A percentile compares a stretch with the other conserved stretches of the same genome.
Conservation (phyloP, 495 filamentous ascomycete species). For the Cercophora samala region DNA sequence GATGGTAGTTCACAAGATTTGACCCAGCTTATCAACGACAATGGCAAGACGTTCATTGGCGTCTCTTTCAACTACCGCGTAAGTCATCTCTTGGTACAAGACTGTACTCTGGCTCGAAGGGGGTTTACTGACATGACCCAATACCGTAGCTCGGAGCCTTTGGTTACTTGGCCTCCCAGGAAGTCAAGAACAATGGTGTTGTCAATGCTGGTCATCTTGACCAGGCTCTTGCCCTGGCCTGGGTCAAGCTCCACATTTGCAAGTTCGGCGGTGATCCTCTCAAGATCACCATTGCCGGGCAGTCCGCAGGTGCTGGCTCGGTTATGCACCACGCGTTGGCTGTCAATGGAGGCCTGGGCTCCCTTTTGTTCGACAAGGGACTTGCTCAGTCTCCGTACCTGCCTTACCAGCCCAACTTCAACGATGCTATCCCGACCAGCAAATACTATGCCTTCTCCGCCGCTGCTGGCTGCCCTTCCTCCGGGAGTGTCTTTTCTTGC, state of each 20-base stretch:
- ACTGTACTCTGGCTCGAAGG: not conserved
- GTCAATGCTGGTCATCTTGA: conserved; percentile 46
- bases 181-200: conserved; percentile 26
- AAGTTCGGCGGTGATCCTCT: conserved; percentile 66
- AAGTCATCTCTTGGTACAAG: not conserved
- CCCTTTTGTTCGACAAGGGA: conserved; percentile 28
- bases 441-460: conserved; percentile 54
- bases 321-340: conserved; percentile 33
- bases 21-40: conserved; percentile 43
- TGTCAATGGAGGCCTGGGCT: conserved; percentile 25
- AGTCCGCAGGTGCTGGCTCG: conserved; percentile 63
- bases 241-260: conserved; percentile 66
- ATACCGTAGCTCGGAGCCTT: conserved; percentile 26
- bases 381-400: conserved; percentile 33
- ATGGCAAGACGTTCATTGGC: conserved; percentile 43
- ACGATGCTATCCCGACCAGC: conserved; percentile 44
- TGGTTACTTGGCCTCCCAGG: conserved; percentile 29
- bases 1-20: conserved; percentile 35
- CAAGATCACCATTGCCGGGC: conserved; percentile 66
- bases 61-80: conserved; percentile 46
- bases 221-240: conserved; percentile 65
- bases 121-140: not conserved
- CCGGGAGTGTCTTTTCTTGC: conserved; percentile 51
- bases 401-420: conserved; percentile 37
- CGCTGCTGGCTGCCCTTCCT: conserved; percentile 48